phyloP scores from a whole-genome alignment of 164 flowering plant species.

The Houttuynia cordata region DNA sequence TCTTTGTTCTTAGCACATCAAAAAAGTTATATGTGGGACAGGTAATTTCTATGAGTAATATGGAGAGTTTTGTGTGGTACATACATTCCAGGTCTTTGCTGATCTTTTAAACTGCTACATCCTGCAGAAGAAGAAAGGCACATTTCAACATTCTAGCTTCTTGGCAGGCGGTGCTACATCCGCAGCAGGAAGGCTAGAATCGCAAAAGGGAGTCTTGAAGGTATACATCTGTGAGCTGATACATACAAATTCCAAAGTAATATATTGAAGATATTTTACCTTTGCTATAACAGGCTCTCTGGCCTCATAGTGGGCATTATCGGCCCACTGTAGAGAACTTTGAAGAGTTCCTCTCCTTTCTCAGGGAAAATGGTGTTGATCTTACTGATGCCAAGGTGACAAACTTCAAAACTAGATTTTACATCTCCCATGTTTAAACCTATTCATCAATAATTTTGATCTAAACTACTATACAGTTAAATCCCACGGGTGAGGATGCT shows the following conservation, averaged over 20 bases:
- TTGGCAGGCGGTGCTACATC: conserved; percentile 95
- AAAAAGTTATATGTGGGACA: conserved; percentile 61
- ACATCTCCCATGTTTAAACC: not conserved
- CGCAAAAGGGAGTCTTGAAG: conserved; percentile 59
- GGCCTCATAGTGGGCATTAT: conserved; percentile 99
- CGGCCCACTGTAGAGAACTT: conserved; percentile 93
- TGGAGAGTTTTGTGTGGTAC: not conserved
- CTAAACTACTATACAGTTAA: conserved; percentile 35
- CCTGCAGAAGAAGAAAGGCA: conserved; percentile 60
- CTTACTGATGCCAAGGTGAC: conserved; percentile 62
- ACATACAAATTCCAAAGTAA: not conserved
- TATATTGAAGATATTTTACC: not conserved
- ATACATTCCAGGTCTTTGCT: not conserved
- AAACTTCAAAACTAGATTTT: not conserved
- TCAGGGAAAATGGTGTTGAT: conserved; percentile 53
- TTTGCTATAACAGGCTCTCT: conserved; percentile 48
- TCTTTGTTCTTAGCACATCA: conserved; percentile 84
- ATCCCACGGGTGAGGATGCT: conserved; percentile 50
- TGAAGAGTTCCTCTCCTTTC: conserved; percentile 57
- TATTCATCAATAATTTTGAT: too few species aligned
- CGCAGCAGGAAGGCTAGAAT: conserved; percentile 81
- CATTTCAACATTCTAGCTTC: conserved; percentile 92
- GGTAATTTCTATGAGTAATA: not conserved
- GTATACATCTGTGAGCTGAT: conserved; percentile 17
- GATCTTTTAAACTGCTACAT: not conserved